These are phyloP conservation scores for Blastocystis hominis DNA, from an alignment of 352 stramenopile genomes.

Conservation along the genomic window DNA sequence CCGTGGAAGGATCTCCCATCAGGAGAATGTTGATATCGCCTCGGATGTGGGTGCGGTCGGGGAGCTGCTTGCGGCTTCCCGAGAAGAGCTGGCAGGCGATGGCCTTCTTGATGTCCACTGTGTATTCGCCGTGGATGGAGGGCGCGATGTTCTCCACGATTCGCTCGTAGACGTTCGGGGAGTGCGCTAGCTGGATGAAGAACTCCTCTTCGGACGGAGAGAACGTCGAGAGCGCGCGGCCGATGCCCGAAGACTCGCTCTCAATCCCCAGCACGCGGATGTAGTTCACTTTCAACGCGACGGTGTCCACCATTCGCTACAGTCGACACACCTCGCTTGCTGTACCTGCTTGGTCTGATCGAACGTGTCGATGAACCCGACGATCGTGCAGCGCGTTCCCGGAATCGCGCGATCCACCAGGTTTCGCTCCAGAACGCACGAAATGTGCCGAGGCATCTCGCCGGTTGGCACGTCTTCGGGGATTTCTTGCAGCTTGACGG, in stretches of 20 bases:
- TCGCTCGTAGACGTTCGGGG: slow-evolving; percentile 83
- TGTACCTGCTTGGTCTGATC: slow-evolving; percentile 62
- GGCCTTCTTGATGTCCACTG: slow-evolving; percentile 78
- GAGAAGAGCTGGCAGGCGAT: slow-evolving; percentile 86
- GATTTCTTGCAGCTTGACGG: slow-evolving; percentile 86
- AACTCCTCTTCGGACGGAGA: slow-evolving; percentile 88
- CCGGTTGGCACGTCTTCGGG: slow-evolving; percentile 90
- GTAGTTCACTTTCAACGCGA: slow-evolving; percentile 82
- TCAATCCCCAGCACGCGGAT: slow-evolving; percentile 79
- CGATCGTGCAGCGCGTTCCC: slow-evolving; percentile 84
- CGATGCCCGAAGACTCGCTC: slow-evolving; percentile 63
- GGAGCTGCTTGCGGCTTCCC: slow-evolving; percentile 81
- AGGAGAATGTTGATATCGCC: slow-evolving; percentile 97
- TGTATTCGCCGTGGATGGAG: slow-evolving; percentile 78
- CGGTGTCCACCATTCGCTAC: slow-evolving; percentile 63
- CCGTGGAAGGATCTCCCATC: slow-evolving; percentile 88
- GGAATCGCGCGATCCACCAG: slow-evolving; percentile 86
- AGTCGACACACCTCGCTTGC: neutral
- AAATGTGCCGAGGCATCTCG: slow-evolving; percentile 90
- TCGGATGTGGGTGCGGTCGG: slow-evolving; percentile 86
- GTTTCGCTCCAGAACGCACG: slow-evolving; percentile 83
- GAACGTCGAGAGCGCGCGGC: slow-evolving; percentile 80
- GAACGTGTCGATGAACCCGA: slow-evolving; percentile 87
- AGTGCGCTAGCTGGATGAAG: slow-evolving; percentile 81
- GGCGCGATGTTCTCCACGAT: slow-evolving; percentile 73